Conservation (phyloP, 2,329 filamentous ascomycete species). For the Cordyceps farinosa region DNA sequence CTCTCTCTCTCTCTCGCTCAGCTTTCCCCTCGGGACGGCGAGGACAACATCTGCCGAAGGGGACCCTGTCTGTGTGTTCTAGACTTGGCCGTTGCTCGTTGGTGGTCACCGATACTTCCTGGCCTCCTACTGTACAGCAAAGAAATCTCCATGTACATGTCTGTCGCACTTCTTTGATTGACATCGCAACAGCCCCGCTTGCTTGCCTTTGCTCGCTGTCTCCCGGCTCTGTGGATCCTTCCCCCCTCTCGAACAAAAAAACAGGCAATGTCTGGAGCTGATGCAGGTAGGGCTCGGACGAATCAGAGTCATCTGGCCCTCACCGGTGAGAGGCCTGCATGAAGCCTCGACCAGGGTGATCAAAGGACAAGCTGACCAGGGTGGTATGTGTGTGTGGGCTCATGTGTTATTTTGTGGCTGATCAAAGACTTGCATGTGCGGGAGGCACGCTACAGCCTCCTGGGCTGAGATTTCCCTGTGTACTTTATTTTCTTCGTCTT, state of each 20-base stretch:
- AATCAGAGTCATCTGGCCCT: slow-evolving; percentile 4
- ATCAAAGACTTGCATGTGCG: neutral
- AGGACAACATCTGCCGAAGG: neutral
- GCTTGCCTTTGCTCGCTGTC: neutral
- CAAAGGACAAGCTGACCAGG: neutral
- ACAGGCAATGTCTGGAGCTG: neutral
- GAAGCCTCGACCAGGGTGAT: neutral
- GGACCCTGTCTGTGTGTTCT: neutral
- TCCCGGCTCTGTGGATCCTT: neutral
- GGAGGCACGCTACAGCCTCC: neutral
- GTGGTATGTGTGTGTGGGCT: neutral
- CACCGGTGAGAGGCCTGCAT: slow-evolving; percentile 17
- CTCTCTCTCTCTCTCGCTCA: neutral
- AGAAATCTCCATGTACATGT: neutral
- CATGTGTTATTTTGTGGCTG: neutral
- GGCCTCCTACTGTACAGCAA: no score
- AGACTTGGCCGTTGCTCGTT: neutral
- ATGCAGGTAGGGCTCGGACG: slow-evolving; percentile 27
- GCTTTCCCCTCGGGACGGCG: neutral
- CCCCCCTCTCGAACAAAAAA: neutral
- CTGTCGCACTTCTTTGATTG: neutral
- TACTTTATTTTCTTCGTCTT: neutral
- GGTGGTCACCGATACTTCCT: neutral
- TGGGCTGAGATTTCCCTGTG: neutral
- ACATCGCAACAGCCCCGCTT: neutral